These are phyloP conservation scores for Pseudogymnoascus sp. DNA, from an alignment of 2,329 filamentous ascomycete genomes.

Conservation along the genomic window DNA sequence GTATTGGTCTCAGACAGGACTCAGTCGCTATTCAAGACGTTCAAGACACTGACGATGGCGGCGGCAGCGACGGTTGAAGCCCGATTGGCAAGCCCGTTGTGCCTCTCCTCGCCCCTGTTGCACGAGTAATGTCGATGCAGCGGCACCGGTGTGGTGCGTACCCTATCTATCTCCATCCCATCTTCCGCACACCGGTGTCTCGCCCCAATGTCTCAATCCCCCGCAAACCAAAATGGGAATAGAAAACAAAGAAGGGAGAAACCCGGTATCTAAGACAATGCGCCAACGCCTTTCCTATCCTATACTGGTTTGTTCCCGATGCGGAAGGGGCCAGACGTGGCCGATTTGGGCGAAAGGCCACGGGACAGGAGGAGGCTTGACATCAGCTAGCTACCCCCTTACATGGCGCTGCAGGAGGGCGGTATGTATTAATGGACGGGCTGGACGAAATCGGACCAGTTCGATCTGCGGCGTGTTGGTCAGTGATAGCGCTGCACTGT, in stretches of 20 bases:
- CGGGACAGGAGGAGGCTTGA: neutral
- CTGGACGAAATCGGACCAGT: neutral
- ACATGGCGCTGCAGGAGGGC: neutral
- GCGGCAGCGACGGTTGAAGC: neutral
- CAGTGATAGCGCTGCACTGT: neutral
- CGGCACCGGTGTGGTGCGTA: neutral
- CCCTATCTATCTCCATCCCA: neutral
- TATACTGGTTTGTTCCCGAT: neutral
- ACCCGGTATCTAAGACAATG: neutral
- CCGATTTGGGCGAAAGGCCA: neutral
- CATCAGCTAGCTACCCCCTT: neutral
- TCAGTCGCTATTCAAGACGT: neutral
- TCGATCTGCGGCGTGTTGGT: neutral
- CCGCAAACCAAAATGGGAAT: neutral
- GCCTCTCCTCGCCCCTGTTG: neutral
- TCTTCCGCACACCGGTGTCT: neutral
- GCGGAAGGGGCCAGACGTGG: neutral
- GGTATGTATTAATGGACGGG: neutral
- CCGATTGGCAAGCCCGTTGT: neutral
- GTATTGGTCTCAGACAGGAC: neutral
- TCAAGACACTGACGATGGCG: neutral
- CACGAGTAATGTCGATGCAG: neutral
- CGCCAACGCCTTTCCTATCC: neutral
- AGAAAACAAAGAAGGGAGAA: neutral
- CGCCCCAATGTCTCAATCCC: neutral